Evolutionary conservation across 1,284 basidiomycete genomes (phyloP), one percentile per base, ranked within the genome.

Genomic region (Apiotrichum veenhuisii): DNA sequence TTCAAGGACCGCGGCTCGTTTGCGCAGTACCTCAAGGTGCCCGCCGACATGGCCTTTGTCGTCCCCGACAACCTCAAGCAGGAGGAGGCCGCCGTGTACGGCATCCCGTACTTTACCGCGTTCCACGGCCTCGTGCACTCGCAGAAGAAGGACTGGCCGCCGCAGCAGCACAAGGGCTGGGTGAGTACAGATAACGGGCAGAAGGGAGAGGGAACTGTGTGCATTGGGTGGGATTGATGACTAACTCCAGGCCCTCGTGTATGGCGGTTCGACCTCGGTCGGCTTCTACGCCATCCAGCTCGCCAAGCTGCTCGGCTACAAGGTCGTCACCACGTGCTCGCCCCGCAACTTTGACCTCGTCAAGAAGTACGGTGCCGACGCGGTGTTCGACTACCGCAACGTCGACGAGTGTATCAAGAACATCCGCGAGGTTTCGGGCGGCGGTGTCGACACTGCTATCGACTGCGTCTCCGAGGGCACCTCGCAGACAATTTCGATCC

Each of bases 281-380:
- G 81, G 81, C 0, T 65, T 79, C 41, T 82, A 75, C 64, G 77
- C 78, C 2, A 63, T 81, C 40, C 80, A 81, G 61, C 70, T 82
- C 47, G 78, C 77, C 40, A 77, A 77, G 61, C 55, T 73, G 10
- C 64, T 78, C 0, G 81, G 80, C 9, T 78, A 78, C 70, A 74
- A 73, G 49, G 78, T 81, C 46, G 69, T 77, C 48, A 70, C 78
- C 1, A 76, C 77, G 17, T 69, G 76, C 41, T 79, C 78, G 9
- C 73, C 77, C 9, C 70, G 70, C 50, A 79, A 80, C 62, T 72
- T 66, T 54, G 76, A 75, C 12, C 68, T 80, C 8, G 64, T 80
- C 56, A 77, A 77, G 63, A 59, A 65, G 11, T 72, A 78, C 57
- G 81, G 81, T n/a, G 81, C 80, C 2, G 72, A 79, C 48, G 77